Percentiles rank a stretch among this genome's conserved stretches.
phyloP scores from a whole-genome alignment of 176 grass and related monocot genomes.

The Oryza meyeriana region DNA sequence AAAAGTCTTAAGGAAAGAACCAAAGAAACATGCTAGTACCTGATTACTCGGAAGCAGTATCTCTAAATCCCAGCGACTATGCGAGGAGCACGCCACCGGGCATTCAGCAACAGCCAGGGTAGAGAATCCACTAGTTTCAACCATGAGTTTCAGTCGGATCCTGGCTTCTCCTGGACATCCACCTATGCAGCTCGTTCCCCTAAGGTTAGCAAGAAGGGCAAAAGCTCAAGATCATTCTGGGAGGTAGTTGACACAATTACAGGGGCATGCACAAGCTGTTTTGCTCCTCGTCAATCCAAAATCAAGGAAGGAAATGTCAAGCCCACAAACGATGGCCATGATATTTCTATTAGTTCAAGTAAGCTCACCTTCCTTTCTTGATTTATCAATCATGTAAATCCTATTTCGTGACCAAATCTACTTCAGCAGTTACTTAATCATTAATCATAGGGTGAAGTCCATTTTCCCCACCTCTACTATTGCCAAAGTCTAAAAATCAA shows the following conservation, averaged over 20 bases:
- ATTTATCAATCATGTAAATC: not conserved
- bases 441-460: no score
- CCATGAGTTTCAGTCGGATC: slow-evolving; percentile 37
- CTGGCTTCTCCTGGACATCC: slow-evolving; percentile 49
- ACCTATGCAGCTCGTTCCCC: slow-evolving; percentile 39
- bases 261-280: slow-evolving; percentile 41
- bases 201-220: slow-evolving; percentile 1
- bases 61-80: slow-evolving; percentile 34
- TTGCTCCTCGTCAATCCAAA: slow-evolving; percentile 16
- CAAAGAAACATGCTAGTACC: slow-evolving; percentile 26
- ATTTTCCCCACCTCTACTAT: no score
- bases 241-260: slow-evolving; percentile 27
- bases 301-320: slow-evolving; percentile 26
- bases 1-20: slow-evolving; percentile 12
- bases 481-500: no score
- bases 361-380: slow-evolving; percentile 32
- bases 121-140: slow-evolving; percentile 24
- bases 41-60: not conserved
- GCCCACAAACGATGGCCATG: slow-evolving; percentile 19
- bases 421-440: not conserved
- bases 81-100: slow-evolving; percentile 31
- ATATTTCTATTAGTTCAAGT: slow-evolving; percentile 51
- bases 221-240: slow-evolving; percentile 27
- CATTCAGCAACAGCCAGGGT: slow-evolving; percentile 24
- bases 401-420: not conserved